A percentile compares a stretch with the other conserved stretches of the same genome.
These are phyloP conservation scores for Crithidia mellificae DNA, from an alignment of 208 protist genomes.

Conservation along the genomic window DNA sequence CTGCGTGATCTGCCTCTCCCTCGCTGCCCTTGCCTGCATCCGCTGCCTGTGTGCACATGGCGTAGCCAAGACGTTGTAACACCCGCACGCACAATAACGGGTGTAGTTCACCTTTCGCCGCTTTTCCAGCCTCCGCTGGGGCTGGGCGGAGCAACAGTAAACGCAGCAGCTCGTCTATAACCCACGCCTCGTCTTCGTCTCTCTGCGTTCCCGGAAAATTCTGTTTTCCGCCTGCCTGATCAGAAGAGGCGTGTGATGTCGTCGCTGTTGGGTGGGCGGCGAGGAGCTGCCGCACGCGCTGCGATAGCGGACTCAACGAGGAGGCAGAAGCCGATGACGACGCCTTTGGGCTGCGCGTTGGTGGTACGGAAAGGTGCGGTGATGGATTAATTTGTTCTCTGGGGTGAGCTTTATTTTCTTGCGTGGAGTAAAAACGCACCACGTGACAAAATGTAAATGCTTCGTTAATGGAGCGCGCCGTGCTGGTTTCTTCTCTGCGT, in stretches of 20 bases:
- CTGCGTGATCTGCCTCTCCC: too few relatives aligned
- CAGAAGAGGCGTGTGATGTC: not conserved
- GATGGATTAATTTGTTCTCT: too few relatives aligned
- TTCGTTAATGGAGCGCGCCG: too few relatives aligned
- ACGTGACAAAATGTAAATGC: too few relatives aligned
- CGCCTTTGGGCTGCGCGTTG: too few relatives aligned
- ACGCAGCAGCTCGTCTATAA: constrained; percentile 15
- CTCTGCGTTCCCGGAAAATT: not conserved
- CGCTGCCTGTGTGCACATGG: constrained; percentile 27
- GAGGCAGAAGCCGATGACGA: too few relatives aligned
- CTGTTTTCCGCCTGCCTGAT: not conserved
- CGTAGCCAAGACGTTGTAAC: constrained; percentile 49
- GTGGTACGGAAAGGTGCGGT: too few relatives aligned
- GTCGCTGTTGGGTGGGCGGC: not conserved
- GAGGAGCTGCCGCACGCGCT: constrained; percentile 17
- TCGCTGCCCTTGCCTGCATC: not conserved
- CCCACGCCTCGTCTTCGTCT: constrained; percentile 7
- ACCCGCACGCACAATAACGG: constrained; percentile 62
- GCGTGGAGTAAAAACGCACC: too few relatives aligned
- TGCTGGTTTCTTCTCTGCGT: too few relatives aligned
- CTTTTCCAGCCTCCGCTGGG: not conserved
- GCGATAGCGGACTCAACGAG: constrained; percentile 19
- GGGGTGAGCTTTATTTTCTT: too few relatives aligned
- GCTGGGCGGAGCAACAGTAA: constrained; percentile 10
- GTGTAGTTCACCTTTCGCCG: constrained; percentile 34